These are phyloP conservation scores for Malbranchea zuffiana DNA, from an alignment of 2,329 filamentous ascomycete species.

Conservation along the genomic window DNA sequence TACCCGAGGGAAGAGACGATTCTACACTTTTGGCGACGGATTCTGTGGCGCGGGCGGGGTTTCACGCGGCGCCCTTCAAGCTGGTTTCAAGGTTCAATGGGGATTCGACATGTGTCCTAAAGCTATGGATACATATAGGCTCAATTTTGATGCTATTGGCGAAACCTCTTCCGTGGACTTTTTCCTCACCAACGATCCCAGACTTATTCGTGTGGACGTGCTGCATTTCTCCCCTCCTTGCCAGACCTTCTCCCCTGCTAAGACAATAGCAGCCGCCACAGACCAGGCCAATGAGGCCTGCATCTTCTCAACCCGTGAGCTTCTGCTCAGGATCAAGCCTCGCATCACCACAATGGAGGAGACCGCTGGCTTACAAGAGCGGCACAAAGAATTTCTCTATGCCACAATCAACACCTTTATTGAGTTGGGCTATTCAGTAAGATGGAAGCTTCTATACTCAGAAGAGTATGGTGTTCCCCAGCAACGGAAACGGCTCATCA, in stretches of 20 bases:
- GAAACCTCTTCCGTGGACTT: constrained; percentile 38
- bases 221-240: constrained; percentile 69
- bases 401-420: constrained; percentile 55
- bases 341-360: constrained; percentile 69
- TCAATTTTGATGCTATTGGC: constrained; percentile 43
- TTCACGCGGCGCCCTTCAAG: constrained; percentile 50
- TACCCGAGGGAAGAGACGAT: constrained; percentile 14
- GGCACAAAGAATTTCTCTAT: constrained; percentile 47
- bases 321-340: constrained; percentile 51
- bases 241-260: constrained; percentile 61
- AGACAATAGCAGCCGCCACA: constrained; percentile 47
- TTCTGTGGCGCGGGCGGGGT: constrained; percentile 66
- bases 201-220: constrained; percentile 48
- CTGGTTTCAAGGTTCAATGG: constrained; percentile 50
- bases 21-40: constrained; percentile 58
- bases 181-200: constrained; percentile 24
- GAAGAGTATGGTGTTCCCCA: constrained; percentile 43
- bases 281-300: constrained; percentile 58
- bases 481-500: constrained; percentile 38
- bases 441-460: constrained; percentile 52
- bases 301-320: constrained; percentile 37
- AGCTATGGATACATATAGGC: constrained; percentile 48
- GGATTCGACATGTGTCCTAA: constrained; percentile 52
- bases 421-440: constrained; percentile 54
- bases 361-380: constrained; percentile 55